These are phyloP conservation scores for Euphorbia schlechtendalii DNA, from an alignment of 441 rosid species.

Conservation along the genomic window DNA sequence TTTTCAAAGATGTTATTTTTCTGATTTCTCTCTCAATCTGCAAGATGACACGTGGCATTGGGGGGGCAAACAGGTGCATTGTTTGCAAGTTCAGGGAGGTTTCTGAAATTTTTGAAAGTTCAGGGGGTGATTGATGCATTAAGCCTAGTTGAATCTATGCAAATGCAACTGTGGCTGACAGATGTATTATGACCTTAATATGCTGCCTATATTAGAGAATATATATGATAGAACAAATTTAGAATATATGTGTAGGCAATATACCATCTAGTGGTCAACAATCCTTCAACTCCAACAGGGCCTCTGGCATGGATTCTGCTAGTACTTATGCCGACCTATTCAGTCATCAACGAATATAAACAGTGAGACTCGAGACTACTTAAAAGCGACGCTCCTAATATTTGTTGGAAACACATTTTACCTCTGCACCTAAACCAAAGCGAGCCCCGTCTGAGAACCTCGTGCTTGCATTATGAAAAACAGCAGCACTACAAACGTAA, in stretches of 20 bases:
- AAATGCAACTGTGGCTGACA: too few relatives aligned
- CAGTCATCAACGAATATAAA: constrained; percentile 18
- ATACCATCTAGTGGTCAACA: constrained; percentile 86
- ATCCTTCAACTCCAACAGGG: constrained; percentile 96
- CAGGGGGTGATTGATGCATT: too few relatives aligned
- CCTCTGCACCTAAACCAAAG: constrained; percentile 99
- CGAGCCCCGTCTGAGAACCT: constrained; percentile 95
- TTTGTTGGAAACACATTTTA: constrained; percentile 22
- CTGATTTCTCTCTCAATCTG: too few relatives aligned
- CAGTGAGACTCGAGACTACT: constrained; percentile 6
- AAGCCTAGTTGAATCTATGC: too few relatives aligned
- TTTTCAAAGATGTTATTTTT: too few relatives aligned
- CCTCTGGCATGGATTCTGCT: constrained; percentile 99
- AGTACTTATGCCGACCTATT: constrained; percentile 93
- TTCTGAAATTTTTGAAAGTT: too few relatives aligned
- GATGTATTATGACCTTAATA: neutral
- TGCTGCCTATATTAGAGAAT: neutral
- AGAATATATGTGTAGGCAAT: neutral
- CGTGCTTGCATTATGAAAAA: constrained; percentile 94
- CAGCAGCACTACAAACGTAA: constrained; percentile 76
- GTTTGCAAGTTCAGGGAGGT: too few relatives aligned
- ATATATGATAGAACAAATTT: neutral
- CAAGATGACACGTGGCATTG: too few relatives aligned
- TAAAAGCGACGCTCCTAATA: neutral
- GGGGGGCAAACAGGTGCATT: too few relatives aligned